Base-by-base conservation (phyloP, 1,284 basidiomycete species). In the Paramarasmius palmivorus region DNA sequence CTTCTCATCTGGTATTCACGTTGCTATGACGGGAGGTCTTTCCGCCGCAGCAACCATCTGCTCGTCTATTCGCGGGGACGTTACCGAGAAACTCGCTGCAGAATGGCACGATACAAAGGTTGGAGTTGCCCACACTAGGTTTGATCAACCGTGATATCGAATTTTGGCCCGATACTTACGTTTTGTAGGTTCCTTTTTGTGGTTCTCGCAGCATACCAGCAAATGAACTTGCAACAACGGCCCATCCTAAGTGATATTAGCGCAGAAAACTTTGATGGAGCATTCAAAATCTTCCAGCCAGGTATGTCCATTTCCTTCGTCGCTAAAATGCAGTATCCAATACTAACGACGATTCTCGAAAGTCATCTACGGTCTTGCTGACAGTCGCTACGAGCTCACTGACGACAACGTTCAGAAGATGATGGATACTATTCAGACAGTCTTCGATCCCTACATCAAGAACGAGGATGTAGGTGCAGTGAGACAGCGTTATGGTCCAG, bases 1-100 rank as follows among this genome's bases (percentile, higher is more conserved):
- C 72, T 88, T 88, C 66, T 88, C 85, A 1, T 84, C 82, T 44
- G 85, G 86, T 0, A 74, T 88, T 6, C 86, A 88, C 60, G 75
- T 88, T 7, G 85, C 85, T 2, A 74, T 87, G 69, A 85, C 83
- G 9, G 79, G 82, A 19, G 84, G 75, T 0, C 69, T 88, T 14
- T 79, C 84, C 19, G 85, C 85, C 22, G 81, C 84, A 2, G 75
- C 79, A n/a, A 81, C 81, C 0, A 78, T 88, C 44, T 78, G 81
- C 46, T 84, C 85, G 2, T 80, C 82, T 5, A 74, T 86, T 37
- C 73, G 80, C 9, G 76, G 78, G 0, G 73, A 87, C 57, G 40
- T 42, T 9, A 36, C 40, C 14, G 49, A 41, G 0, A 51, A 39
- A 9, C 39, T 41, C 12, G 40, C 42, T 20, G 14, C 42, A n/a